Evolutionary conservation across 345 rosid species (phyloP).

Genomic region (Salix arbutifolia): DNA sequence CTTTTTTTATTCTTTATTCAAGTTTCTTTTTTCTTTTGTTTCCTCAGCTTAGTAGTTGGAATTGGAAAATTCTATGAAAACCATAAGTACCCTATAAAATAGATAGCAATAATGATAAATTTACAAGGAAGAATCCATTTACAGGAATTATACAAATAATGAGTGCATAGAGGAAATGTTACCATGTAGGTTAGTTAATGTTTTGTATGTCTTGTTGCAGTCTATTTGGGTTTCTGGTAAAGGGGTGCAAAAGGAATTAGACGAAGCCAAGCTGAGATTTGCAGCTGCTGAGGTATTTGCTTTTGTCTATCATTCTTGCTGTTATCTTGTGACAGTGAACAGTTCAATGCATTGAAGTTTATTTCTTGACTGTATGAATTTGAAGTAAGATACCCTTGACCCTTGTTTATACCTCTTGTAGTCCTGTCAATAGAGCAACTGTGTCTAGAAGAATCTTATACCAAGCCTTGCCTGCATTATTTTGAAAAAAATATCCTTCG

Average conservation of each 20-base stretch:
- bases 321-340: not conserved
- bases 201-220: slow-evolving; percentile 38
- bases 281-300: slow-evolving; percentile 89
- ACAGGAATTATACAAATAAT: not conserved
- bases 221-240: slow-evolving; percentile 83
- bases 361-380: not conserved
- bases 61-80: not conserved
- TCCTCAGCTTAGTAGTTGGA: not conserved
- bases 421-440: not conserved
- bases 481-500: not conserved
- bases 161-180: not conserved
- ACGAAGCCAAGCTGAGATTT: slow-evolving; percentile 89
- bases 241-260: slow-evolving; percentile 77
- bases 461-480: not conserved
- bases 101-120: not conserved
- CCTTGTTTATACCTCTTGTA: not conserved
- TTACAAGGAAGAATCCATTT: not conserved
- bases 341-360: too few relatives aligned
- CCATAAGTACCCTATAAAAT: not conserved
- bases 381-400: not conserved
- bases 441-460: not conserved
- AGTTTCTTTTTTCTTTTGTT: not conserved
- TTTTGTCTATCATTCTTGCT: not conserved
- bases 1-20: not conserved
- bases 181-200: not conserved